phyloP scores from a whole-genome alignment of 257 asterid genomes.

The Nicotiana knightiana region DNA sequence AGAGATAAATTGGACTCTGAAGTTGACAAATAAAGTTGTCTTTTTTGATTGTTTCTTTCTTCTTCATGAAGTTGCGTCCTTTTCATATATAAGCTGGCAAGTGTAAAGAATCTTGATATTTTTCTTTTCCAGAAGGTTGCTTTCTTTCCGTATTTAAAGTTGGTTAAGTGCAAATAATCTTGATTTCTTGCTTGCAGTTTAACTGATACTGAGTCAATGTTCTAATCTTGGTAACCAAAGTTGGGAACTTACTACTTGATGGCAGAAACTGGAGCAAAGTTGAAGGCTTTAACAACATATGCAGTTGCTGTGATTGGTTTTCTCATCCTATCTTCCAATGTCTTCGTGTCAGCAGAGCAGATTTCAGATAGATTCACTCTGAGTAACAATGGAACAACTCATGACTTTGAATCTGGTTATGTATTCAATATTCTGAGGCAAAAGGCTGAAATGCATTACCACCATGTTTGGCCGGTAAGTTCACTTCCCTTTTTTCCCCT shows the following conservation, averaged over 20 bases:
- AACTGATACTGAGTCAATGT: neutral
- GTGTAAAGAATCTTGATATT: neutral
- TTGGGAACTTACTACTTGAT: conserved; percentile 20
- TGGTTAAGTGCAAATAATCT: neutral
- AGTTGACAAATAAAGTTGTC: neutral
- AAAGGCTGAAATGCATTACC: conserved; percentile 15
- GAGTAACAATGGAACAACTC: conserved; percentile 17
- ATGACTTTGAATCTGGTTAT: conserved; percentile 17
- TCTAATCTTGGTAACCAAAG: neutral
- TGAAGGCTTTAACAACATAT: conserved; percentile 5
- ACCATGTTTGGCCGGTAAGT: conserved; percentile 53
- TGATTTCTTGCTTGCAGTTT: neutral
- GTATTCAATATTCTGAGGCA: conserved; percentile 26
- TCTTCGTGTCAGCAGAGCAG: conserved; percentile 25
- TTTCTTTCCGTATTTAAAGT: neutral
- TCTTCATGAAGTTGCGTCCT: neutral
- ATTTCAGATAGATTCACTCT: conserved; percentile 23
- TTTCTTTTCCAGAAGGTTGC: neutral
- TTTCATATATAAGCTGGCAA: too few relatives aligned
- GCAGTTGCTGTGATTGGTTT: conserved; percentile 13
- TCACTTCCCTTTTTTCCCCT: neutral
- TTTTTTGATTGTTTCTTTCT: neutral
- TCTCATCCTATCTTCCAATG: conserved; percentile 21
- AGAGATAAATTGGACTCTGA: neutral
- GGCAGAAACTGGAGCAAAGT: conserved; percentile 31